Evolutionary conservation across 2,329 filamentous ascomycete species (phyloP), one percentile per base, ranked within the genome.

Genomic region (Stemphylium lycopersici): DNA sequence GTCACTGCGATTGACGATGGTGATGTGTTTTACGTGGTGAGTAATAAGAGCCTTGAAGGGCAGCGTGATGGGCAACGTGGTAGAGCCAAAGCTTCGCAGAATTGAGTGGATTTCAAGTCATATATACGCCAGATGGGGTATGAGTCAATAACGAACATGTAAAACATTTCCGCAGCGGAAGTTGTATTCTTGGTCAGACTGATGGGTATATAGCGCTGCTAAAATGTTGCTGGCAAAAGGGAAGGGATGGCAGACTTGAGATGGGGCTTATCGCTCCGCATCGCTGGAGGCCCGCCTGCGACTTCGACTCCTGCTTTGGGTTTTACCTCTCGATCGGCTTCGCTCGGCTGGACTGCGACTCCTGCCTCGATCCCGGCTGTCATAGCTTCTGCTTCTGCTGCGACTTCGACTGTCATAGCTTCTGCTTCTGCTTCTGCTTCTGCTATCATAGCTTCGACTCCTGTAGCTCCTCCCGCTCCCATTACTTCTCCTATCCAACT

Each of bases 351-450:
- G 42, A 24, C 52, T 55, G n/a, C 45, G 45, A 34, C 26, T 54
- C 12, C 55, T 45, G 12, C 46, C 45, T 40, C 55, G 47, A 11
- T 39, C 24, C 20, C 56, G 48, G 16, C 52, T 58, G 16, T 56
- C 48, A 11, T 56, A 52, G 22, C 56, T 60, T 20, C 49, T 48
- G 16, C 45, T 39, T 26, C 49, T 48, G 7, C 43, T 59, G n/a
- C 61, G 47, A 34, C 55, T 45, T n/a, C 59, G 26, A 41, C 62
- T 65, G 16, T 61, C 52, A 10, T 63, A 60, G 13, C 59, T 63
- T 13, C 60, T 46, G n/a, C 59, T 58, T 32, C 59, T 46, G n/a
- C 59, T 58, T 32, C 59, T 41, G 49, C 55, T 58, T 32, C 44
- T 46, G 12, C 58, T 62, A n/a, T 58, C 48, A 7, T 52, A 45